Percentiles rank a stretch among this genome's conserved stretches.
Conservation (phyloP, 2,329 filamentous ascomycete species). For the Byssoonygena ceratinophila region DNA sequence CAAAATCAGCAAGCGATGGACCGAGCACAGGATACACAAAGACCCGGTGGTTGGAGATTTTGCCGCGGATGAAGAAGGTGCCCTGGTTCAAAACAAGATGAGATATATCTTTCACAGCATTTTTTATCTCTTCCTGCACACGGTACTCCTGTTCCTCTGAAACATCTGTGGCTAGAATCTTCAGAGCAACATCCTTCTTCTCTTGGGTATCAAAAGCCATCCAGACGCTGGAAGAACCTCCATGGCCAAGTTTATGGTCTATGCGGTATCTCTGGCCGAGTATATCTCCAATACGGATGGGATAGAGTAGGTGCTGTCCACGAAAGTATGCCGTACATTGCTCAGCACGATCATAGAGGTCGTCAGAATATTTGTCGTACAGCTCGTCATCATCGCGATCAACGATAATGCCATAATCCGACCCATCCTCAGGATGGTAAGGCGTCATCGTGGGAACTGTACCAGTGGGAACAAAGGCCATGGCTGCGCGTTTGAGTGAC, state of each 20-base stretch:
- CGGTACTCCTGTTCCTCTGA: conserved; percentile 7
- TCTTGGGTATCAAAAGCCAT: conserved; percentile 7
- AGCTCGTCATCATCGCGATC: no score
- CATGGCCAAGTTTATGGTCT: conserved; percentile 15
- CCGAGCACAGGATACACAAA: background rate
- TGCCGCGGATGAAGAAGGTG: conserved; percentile 10
- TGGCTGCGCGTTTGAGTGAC: no score
- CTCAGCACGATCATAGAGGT: no score
- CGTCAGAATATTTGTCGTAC: no score
- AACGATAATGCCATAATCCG: no score
- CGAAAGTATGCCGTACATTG: no score
- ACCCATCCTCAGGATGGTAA: no score
- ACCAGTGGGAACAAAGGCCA: no score
- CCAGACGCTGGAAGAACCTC: conserved; percentile 12
- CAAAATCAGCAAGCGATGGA: background rate
- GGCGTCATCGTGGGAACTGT: no score
- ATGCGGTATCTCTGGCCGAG: conserved; percentile 12
- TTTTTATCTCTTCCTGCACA: conserved; percentile 9
- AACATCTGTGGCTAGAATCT: background rate
- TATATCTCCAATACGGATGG: conserved; percentile 11
- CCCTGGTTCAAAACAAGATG: conserved; percentile 11
- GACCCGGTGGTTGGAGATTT: background rate
- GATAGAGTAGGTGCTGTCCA: conserved; percentile 10
- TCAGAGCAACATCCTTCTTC: conserved; percentile 14
- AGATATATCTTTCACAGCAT: conserved; percentile 10